phyloP scores from a whole-genome alignment of 257 asterid species.

The Galeopsis tetrahit region DNA sequence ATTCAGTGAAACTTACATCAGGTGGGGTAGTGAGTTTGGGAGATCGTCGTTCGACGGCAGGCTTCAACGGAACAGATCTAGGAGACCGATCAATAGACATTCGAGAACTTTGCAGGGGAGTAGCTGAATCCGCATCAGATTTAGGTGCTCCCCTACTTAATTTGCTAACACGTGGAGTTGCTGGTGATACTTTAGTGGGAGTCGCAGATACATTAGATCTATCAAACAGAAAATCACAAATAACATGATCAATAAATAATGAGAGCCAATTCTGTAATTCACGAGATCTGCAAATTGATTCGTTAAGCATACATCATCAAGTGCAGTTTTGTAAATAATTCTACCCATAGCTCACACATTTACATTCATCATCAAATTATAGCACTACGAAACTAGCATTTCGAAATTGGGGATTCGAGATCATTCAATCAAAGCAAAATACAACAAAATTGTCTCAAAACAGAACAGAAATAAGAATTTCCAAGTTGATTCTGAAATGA shows the following conservation, averaged over 20 bases:
- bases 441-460: background rate
- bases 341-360: constrained; percentile 6
- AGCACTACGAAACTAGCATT: constrained; percentile 26
- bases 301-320: background rate
- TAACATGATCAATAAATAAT: constrained; percentile 21
- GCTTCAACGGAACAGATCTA: constrained; percentile 67
- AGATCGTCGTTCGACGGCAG: constrained; percentile 58
- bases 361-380: background rate
- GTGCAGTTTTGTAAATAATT: constrained; percentile 11
- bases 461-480: background rate
- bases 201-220: constrained; percentile 74
- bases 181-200: constrained; percentile 63
- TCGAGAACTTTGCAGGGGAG: constrained; percentile 63
- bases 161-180: constrained; percentile 58
- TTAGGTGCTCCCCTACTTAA: constrained; percentile 62
- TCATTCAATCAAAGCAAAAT: background rate
- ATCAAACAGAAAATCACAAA: constrained; percentile 21
- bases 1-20: constrained; percentile 61
- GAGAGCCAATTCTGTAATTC: constrained; percentile 6
- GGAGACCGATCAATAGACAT: constrained; percentile 65
- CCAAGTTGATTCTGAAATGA: constrained; percentile 2
- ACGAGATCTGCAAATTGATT: constrained; percentile 28
- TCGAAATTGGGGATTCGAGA: constrained; percentile 32
- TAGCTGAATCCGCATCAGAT: constrained; percentile 65
- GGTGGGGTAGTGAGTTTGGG: constrained; percentile 69